phyloP scores from a whole-genome alignment of 306 rosid species.

The Heteromeles arbutifolia region DNA sequence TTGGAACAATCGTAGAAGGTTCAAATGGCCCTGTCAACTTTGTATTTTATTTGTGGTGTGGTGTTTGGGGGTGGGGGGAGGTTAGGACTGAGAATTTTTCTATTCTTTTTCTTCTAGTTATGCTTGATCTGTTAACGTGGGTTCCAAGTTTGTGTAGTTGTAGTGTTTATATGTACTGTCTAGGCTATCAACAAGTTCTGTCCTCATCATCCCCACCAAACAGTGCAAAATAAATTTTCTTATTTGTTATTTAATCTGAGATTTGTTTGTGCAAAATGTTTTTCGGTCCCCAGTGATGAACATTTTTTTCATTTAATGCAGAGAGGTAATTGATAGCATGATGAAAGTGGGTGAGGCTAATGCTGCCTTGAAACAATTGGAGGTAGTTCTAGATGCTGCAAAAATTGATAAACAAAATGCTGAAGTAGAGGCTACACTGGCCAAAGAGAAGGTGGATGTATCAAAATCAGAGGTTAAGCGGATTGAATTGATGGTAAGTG shows the following conservation, averaged over 20 bases:
- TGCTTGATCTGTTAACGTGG: not conserved
- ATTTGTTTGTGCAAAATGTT: not conserved
- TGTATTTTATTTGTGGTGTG: not conserved
- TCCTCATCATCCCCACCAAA: not conserved
- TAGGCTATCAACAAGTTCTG: not conserved
- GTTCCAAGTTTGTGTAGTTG: not conserved
- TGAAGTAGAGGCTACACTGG: constrained; percentile 62
- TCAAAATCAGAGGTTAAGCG: constrained; percentile 61
- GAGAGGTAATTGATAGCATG: constrained; percentile 66
- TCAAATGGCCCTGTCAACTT: not conserved
- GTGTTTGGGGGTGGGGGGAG: not conserved
- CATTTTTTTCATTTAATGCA: constrained; percentile 39
- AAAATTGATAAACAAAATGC: constrained; percentile 55
- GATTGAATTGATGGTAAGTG: constrained; percentile 60
- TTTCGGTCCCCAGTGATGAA: constrained; percentile 9
- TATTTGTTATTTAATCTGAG: not conserved
- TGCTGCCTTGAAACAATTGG: constrained; percentile 69
- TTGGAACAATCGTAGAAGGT: not conserved
- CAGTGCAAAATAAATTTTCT: not conserved
- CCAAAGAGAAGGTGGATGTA: constrained; percentile 55
- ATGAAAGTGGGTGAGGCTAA: constrained; percentile 64
- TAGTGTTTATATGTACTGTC: not conserved
- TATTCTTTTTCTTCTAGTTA: not conserved
- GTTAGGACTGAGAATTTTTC: not conserved
- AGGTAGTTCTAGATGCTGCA: constrained; percentile 77